Evolutionary conservation across 1,284 basidiomycete genomes (phyloP).

Genomic region (Ustilago sp.): DNA sequence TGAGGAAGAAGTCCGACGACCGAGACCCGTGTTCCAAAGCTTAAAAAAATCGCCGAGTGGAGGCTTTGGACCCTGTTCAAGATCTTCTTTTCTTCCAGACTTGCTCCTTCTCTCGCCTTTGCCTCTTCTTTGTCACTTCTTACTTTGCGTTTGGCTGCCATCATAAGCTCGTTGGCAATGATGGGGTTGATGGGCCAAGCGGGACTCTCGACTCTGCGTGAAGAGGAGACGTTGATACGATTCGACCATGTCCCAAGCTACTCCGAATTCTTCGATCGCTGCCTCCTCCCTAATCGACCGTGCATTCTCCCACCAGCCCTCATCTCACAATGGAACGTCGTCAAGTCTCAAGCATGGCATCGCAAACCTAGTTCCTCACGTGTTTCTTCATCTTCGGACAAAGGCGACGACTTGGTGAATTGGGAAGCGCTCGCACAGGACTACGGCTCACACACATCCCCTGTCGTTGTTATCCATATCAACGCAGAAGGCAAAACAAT

Average conservation of each 20-base stretch:
- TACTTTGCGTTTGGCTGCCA: background rate
- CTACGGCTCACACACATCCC: constrained; percentile 44
- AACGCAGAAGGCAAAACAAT: background rate
- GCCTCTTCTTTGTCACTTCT: background rate
- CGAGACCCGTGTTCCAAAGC: constrained; percentile 15
- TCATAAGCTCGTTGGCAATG: background rate
- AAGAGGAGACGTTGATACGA: constrained; percentile 12
- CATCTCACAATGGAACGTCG: constrained; percentile 28
- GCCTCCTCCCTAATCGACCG: constrained; percentile 50
- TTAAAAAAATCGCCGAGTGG: constrained; percentile 11
- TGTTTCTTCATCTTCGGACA: background rate
- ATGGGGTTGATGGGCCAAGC: background rate
- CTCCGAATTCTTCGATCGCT: constrained; percentile 37
- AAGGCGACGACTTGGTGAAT: constrained; percentile 5
- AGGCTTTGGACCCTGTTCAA: constrained; percentile 9
- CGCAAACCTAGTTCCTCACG: background rate
- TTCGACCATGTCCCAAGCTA: constrained; percentile 42
- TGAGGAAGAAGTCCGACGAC: background rate
- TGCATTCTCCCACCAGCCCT: constrained; percentile 49
- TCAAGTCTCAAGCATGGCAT: constrained; percentile 1
- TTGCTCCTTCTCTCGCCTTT: background rate
- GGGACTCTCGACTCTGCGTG: background rate
- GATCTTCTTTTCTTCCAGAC: background rate
- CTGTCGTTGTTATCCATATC: constrained; percentile 32
- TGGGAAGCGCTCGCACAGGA: constrained; percentile 33